A percentile compares a stretch with the other conserved stretches of the same genome.
These are phyloP conservation scores for Leccinum longicurvipes DNA, from an alignment of 768 basidiomycete species.

Conservation along the genomic window DNA sequence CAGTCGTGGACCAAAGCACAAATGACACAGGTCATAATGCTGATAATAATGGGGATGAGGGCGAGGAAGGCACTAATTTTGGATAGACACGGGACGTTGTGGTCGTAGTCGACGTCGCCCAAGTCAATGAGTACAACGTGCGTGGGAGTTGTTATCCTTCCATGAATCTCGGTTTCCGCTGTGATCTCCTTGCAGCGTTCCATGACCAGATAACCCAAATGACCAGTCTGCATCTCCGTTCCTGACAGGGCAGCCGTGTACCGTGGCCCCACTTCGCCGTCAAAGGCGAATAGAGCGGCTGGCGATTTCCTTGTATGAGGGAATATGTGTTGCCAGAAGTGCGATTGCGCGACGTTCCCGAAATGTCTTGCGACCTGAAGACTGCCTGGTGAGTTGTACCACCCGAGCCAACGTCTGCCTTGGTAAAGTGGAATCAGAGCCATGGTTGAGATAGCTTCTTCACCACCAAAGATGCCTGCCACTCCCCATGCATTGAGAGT, in stretches of 20 bases:
- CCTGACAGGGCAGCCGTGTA: constrained; percentile 28
- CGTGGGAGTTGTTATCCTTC: constrained; percentile 12
- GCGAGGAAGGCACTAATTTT: constrained; percentile 4
- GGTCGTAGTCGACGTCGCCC: constrained; percentile 1
- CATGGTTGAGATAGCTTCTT: constrained; percentile 32
- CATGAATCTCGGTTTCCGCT: neutral
- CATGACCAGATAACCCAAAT: constrained; percentile 26
- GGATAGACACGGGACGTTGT: constrained; percentile 2
- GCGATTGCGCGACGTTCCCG: constrained; percentile 24
- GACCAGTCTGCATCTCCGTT: constrained; percentile 26
- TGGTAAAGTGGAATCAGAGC: constrained; percentile 28
- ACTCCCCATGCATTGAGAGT: constrained; percentile 28
- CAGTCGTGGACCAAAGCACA: constrained; percentile 29
- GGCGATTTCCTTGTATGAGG: constrained; percentile 22
- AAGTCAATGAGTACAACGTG: constrained; percentile 21
- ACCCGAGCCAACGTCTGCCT: constrained; percentile 31
- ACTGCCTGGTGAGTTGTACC: constrained; percentile 35
- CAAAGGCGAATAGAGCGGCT: constrained; percentile 22
- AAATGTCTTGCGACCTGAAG: constrained; percentile 28
- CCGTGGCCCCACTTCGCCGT: constrained; percentile 24
- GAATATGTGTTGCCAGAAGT: constrained; percentile 25
- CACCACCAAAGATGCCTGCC: constrained; percentile 35
- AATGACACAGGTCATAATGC: constrained; percentile 19
- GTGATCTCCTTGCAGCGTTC: constrained; percentile 15
- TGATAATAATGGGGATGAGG: constrained; percentile 25